Evolutionary conservation across 352 stramenopile species (phyloP).

Genomic region (Thraustochytrium sp.): DNA sequence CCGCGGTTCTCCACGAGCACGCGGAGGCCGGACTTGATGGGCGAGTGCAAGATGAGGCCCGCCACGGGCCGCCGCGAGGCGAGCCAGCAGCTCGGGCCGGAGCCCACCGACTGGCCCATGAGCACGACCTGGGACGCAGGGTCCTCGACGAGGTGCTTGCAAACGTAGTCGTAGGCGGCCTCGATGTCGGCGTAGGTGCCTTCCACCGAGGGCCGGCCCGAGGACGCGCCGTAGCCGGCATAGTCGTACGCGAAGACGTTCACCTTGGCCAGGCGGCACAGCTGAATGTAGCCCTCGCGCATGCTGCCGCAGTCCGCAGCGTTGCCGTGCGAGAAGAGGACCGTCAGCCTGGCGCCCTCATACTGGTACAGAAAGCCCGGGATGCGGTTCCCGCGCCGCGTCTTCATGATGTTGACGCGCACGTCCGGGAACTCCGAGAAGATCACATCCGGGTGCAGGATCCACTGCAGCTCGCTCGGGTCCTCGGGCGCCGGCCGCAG

Average conservation of each 20-base stretch:
- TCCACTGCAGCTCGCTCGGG: conserved; percentile 8
- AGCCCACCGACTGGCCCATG: conserved; percentile 49
- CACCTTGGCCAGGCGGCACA: conserved; percentile 44
- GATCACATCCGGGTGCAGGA: conserved; percentile 19
- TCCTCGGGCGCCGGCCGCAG: background rate
- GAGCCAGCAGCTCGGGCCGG: conserved; percentile 45
- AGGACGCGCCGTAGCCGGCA: conserved; percentile 46
- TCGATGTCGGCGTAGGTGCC: conserved; percentile 48
- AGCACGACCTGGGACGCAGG: conserved; percentile 38
- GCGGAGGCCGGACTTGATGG: conserved; percentile 49
- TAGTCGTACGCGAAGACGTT: conserved; percentile 51
- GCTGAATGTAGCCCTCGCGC: conserved; percentile 46
- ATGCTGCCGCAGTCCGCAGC: conserved; percentile 51
- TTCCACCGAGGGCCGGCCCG: conserved; percentile 17
- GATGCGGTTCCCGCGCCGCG: background rate
- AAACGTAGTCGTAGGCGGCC: conserved; percentile 40
- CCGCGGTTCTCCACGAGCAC: conserved; percentile 45
- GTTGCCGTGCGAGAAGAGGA: conserved; percentile 50
- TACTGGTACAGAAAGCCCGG: conserved; percentile 48
- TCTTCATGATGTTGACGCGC: background rate
- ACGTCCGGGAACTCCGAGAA: conserved; percentile 11
- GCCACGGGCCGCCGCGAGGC: conserved; percentile 33
- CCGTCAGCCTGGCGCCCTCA: conserved; percentile 37
- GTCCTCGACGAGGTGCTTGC: conserved; percentile 7
- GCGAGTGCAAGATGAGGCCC: conserved; percentile 48